Conservation (phyloP, 306 rosid genomes). For the Styphnolobium japonicum region DNA sequence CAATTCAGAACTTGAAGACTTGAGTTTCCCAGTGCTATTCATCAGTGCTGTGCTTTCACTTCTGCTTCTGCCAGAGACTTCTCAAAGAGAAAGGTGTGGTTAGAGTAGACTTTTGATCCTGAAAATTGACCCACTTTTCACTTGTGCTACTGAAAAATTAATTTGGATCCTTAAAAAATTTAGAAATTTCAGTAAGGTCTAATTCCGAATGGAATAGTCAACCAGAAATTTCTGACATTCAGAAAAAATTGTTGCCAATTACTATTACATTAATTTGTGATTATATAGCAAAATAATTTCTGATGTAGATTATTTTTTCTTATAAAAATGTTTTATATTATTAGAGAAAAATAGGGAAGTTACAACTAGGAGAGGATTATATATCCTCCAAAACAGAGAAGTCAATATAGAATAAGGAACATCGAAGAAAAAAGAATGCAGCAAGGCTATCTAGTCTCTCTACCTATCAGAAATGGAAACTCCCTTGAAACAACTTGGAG, state of each 20-base stretch:
- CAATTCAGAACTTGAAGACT: constrained; percentile 74
- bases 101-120: constrained; percentile 11
- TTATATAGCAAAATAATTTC: not conserved
- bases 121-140: constrained; percentile 1
- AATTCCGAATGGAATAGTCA: not conserved
- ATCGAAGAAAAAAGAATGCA: not conserved
- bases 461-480: not conserved
- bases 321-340: not conserved
- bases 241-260: not conserved
- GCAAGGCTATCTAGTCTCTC: not conserved
- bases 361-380: not conserved
- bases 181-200: not conserved
- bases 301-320: not conserved
- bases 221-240: not conserved
- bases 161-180: not conserved
- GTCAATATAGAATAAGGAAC: not conserved
- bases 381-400: not conserved
- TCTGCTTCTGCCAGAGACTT: constrained; percentile 24
- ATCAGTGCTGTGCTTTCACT: constrained; percentile 22
- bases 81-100: not conserved
- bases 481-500: not conserved
- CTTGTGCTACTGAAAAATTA: not conserved
- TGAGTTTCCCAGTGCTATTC: constrained; percentile 42
- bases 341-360: not conserved
- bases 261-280: not conserved